These are phyloP conservation scores for Chlorella vulgaris DNA, from an alignment of 139 green algal species.

Conservation along the genomic window DNA sequence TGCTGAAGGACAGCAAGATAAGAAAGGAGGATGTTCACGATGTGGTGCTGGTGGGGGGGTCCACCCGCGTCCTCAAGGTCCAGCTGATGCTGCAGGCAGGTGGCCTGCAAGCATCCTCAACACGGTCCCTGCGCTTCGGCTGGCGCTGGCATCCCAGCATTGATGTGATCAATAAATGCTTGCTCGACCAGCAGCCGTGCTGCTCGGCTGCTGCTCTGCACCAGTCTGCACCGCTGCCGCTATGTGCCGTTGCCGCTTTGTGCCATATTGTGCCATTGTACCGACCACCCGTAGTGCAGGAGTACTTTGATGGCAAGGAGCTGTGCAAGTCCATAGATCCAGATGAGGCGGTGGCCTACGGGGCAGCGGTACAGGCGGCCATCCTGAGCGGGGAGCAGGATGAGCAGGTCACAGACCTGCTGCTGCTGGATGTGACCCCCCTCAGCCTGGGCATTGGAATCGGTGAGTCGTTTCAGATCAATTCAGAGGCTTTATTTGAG, in stretches of 20 bases:
- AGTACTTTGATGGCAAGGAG: conserved; percentile 99
- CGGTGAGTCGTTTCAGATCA: not conserved
- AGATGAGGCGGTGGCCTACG: conserved; percentile 98
- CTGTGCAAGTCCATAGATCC: conserved; percentile 99
- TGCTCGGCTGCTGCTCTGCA: too few relatives aligned
- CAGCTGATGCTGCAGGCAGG: conserved; percentile 90
- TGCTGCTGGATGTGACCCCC: conserved; percentile 97
- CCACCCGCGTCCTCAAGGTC: conserved; percentile 97
- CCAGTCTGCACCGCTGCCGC: too few relatives aligned
- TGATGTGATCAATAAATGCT: too few relatives aligned
- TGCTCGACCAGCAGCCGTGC: too few relatives aligned
- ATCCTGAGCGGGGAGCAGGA: conserved; percentile 91
- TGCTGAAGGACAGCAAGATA: conserved; percentile 90
- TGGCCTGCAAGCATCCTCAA: too few relatives aligned
- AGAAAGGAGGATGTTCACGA: conserved; percentile 76
- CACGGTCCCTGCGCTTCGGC: too few relatives aligned
- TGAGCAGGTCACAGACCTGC: conserved; percentile 97
- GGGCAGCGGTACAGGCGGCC: conserved; percentile 93
- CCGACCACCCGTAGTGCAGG: conserved; percentile 51
- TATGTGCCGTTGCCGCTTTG: not conserved
- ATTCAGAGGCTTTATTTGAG: not conserved
- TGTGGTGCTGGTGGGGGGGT: conserved; percentile 61
- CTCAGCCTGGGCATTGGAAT: conserved; percentile 46
- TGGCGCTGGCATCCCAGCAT: too few relatives aligned
- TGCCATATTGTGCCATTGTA: conserved; percentile 66